Percentiles rank a stretch among this genome's conserved stretches.
phyloP scores from a whole-genome alignment of 108 stramenopile species.

The Pseudonitzschia delicatissima region DNA sequence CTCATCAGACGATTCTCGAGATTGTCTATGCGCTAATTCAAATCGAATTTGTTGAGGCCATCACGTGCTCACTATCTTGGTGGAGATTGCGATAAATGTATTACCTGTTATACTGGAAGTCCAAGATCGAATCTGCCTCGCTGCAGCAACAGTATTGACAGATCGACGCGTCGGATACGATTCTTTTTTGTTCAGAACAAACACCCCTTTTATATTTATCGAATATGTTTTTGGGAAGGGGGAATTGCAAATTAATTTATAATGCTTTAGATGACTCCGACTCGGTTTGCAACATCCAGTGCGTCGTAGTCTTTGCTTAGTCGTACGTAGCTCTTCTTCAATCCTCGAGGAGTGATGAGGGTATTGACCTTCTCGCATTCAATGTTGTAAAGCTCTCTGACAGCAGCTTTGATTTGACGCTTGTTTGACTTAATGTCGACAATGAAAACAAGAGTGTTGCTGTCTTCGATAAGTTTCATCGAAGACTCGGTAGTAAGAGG shows the following conservation, averaged over 20 bases:
- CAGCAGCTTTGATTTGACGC: constrained; percentile 99
- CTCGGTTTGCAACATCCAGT: constrained; percentile 98
- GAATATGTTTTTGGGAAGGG: neutral
- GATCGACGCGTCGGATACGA: neutral
- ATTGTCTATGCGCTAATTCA: too few species aligned
- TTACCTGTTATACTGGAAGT: too few species aligned
- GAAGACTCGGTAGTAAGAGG: constrained; percentile 98
- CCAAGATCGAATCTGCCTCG: too few species aligned
- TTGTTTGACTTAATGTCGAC: constrained; percentile 99
- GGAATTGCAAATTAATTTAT: constrained; percentile 2
- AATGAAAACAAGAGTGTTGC: constrained; percentile 99
- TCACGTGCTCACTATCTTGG: too few species aligned
- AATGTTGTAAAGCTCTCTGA: constrained; percentile 96
- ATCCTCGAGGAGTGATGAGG: constrained; percentile 97
- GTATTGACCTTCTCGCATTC: constrained; percentile 98
- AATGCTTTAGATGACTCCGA: constrained; percentile 93
- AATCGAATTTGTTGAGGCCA: too few species aligned
- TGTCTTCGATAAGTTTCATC: constrained; percentile 99
- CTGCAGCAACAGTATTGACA: too few species aligned
- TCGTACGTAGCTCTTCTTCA: constrained; percentile 99
- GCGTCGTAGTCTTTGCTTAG: constrained; percentile 98
- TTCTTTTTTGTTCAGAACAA: neutral
- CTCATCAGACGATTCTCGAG: too few species aligned
- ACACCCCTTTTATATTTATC: neutral
- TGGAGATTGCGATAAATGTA: too few species aligned